A percentile compares a stretch with the other conserved stretches of the same genome.
phyloP scores from a whole-genome alignment of 2,329 filamentous ascomycete genomes.

The Colletotrichum plurivorum region DNA sequence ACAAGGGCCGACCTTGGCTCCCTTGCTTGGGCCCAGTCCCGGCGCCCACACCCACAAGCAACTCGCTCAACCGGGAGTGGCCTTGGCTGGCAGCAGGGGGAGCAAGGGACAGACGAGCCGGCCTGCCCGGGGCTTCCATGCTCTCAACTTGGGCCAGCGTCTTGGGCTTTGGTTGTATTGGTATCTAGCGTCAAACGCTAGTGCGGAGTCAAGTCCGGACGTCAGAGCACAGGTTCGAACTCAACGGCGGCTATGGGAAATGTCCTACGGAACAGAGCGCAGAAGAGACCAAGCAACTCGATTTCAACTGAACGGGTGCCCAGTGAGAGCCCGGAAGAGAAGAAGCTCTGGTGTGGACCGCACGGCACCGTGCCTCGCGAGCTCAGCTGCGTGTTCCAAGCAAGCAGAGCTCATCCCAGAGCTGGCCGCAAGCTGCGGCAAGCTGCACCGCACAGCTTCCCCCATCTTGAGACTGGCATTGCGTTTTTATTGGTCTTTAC shows the following conservation, averaged over 20 bases:
- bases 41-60: neutral
- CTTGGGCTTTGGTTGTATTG: constrained; percentile 24
- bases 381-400: constrained; percentile 4
- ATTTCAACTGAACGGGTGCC: constrained; percentile 25
- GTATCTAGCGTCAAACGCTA: constrained; percentile 39
- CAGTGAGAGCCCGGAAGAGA: neutral
- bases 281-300: constrained; percentile 27
- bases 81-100: neutral
- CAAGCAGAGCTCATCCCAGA: constrained; percentile 14
- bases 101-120: neutral
- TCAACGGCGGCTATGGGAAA: neutral
- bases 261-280: neutral
- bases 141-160: constrained; percentile 24
- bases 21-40: constrained; percentile 6
- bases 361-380: constrained; percentile 22
- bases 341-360: constrained; percentile 25
- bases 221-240: constrained; percentile 31
- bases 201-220: constrained; percentile 35
- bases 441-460: constrained; percentile 19
- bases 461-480: neutral
- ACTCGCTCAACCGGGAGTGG: neutral
- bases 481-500: neutral
- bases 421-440: constrained; percentile 2
- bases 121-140: constrained; percentile 21
- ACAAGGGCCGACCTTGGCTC: constrained; percentile 25